phyloP scores from a whole-genome alignment of 2,329 filamentous ascomycete genomes.

The Colletotrichum australisinense region DNA sequence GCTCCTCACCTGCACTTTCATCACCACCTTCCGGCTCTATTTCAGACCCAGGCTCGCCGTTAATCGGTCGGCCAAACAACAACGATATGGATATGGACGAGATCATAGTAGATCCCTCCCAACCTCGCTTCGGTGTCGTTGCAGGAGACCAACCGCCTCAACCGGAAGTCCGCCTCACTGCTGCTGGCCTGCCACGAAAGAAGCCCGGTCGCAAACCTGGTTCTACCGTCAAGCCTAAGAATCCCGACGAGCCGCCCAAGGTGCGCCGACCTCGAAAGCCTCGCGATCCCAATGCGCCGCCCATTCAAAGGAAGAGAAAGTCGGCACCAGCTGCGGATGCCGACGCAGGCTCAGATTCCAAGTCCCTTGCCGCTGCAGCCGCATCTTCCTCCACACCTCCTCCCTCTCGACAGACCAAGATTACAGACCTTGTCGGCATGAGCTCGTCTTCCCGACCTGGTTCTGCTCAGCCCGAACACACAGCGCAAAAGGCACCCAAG shows the following conservation, averaged over 20 bases:
- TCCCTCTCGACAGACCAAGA: constrained; percentile 50
- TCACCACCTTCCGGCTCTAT: constrained; percentile 63
- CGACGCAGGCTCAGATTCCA: constrained; percentile 48
- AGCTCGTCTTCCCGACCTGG: constrained; percentile 40
- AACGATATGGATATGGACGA: constrained; percentile 58
- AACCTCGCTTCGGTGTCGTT: constrained; percentile 46
- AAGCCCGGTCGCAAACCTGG: constrained; percentile 76
- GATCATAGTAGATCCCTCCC: constrained; percentile 59
- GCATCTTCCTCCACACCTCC: constrained; percentile 38
- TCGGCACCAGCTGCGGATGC: constrained; percentile 51
- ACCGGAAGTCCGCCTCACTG: constrained; percentile 54
- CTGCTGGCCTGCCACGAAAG: constrained; percentile 69
- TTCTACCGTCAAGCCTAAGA: constrained; percentile 60
- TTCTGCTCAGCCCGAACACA: constrained; percentile 45
- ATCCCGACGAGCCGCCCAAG: constrained; percentile 58
- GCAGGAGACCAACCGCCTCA: constrained; percentile 37
- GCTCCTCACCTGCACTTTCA: constrained; percentile 62
- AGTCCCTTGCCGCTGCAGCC: constrained; percentile 46
- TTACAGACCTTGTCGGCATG: constrained; percentile 50
- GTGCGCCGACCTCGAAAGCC: constrained; percentile 66
- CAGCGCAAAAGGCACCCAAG: constrained; percentile 60
- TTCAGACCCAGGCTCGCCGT: constrained; percentile 61
- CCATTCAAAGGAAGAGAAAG: constrained; percentile 67
- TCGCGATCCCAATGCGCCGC: constrained; percentile 68
- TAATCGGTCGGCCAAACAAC: constrained; percentile 39